Percentiles rank a stretch among this genome's conserved stretches.
These are phyloP conservation scores for Fusarium dimerum DNA, from an alignment of 2,329 filamentous ascomycete species.

Conservation along the genomic window DNA sequence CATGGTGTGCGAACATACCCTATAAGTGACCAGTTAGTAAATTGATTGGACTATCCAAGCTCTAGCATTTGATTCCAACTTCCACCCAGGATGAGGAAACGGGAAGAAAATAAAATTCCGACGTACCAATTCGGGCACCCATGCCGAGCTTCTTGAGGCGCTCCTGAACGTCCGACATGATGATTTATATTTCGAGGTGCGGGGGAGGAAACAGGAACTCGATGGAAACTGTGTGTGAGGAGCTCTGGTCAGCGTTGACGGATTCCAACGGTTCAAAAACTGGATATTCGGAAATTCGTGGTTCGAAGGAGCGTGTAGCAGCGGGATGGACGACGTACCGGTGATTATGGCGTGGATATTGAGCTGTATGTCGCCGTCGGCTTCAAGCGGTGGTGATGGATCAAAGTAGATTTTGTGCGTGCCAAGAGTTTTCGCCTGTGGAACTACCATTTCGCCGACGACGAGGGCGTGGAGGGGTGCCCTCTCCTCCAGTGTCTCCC, in stretches of 20 bases:
- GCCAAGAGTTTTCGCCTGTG: conserved; percentile 46
- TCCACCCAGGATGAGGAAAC: background rate
- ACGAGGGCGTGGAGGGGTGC: conserved; percentile 19
- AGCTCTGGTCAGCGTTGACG: conserved; percentile 28
- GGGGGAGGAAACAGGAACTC: conserved; percentile 31
- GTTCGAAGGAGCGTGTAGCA: conserved; percentile 16
- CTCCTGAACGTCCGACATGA: conserved; percentile 59
- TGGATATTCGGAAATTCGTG: conserved; percentile 12
- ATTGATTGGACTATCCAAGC: background rate
- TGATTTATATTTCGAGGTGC: conserved; percentile 35
- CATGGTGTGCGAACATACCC: conserved; percentile 37
- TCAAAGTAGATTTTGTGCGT: conserved; percentile 46
- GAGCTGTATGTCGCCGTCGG: conserved; percentile 40
- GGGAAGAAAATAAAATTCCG: conserved; percentile 4
- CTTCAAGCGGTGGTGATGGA: conserved; percentile 36
- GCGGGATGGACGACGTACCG: conserved; percentile 33
- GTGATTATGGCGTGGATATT: conserved; percentile 35
- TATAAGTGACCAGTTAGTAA: conserved; percentile 24
- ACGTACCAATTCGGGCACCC: conserved; percentile 67
- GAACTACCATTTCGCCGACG: conserved; percentile 39
- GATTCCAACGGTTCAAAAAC: conserved; percentile 23
- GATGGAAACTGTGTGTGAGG: conserved; percentile 28
- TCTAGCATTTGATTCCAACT: background rate
- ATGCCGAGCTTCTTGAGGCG: conserved; percentile 60
- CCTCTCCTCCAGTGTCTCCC: too few relatives aligned